These are phyloP conservation scores for Elsinoe fawcettii DNA, from an alignment of 2,329 filamentous ascomycete genomes.

Conservation along the genomic window DNA sequence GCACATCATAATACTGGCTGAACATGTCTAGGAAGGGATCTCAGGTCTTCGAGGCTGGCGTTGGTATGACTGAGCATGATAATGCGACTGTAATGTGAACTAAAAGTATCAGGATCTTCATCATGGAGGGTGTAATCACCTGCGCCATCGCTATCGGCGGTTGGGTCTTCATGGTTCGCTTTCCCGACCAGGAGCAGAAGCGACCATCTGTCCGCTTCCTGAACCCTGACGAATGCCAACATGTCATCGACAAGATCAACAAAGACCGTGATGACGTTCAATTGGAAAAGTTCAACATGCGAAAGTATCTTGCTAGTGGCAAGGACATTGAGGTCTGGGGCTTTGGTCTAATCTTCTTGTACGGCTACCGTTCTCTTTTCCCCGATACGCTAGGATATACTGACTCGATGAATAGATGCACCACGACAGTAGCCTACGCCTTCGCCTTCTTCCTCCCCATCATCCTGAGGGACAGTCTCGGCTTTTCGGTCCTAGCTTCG, in stretches of 20 bases:
- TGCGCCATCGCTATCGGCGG: slow-evolving; percentile 33
- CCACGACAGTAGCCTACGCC: slow-evolving; percentile 47
- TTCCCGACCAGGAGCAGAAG: slow-evolving; percentile 37
- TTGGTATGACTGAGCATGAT: slow-evolving; percentile 23
- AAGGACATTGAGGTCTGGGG: slow-evolving; percentile 47
- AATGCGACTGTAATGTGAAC: slow-evolving; percentile 15
- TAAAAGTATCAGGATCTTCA: slow-evolving; percentile 39
- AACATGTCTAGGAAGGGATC: slow-evolving; percentile 35
- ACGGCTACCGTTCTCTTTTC: neutral
- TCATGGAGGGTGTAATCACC: slow-evolving; percentile 36
- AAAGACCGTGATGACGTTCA: slow-evolving; percentile 48
- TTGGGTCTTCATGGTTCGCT: slow-evolving; percentile 39
- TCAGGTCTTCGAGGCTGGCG: slow-evolving; percentile 37
- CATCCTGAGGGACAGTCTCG: slow-evolving; percentile 57
- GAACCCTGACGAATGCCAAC: slow-evolving; percentile 39
- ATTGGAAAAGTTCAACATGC: slow-evolving; percentile 40
- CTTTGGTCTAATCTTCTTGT: slow-evolving; percentile 43
- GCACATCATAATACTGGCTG: neutral
- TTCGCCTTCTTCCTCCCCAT: slow-evolving; percentile 74
- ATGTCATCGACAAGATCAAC: slow-evolving; percentile 45
- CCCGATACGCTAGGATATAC: neutral
- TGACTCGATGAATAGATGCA: slow-evolving; percentile 36
- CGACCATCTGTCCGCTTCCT: slow-evolving; percentile 44
- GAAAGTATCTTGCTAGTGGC: slow-evolving; percentile 31
- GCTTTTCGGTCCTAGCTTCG: slow-evolving; percentile 54